Percentiles rank a stretch among this genome's conserved stretches.
These are phyloP conservation scores for Pythium volutum DNA, from an alignment of 352 stramenopile species.

Conservation along the genomic window DNA sequence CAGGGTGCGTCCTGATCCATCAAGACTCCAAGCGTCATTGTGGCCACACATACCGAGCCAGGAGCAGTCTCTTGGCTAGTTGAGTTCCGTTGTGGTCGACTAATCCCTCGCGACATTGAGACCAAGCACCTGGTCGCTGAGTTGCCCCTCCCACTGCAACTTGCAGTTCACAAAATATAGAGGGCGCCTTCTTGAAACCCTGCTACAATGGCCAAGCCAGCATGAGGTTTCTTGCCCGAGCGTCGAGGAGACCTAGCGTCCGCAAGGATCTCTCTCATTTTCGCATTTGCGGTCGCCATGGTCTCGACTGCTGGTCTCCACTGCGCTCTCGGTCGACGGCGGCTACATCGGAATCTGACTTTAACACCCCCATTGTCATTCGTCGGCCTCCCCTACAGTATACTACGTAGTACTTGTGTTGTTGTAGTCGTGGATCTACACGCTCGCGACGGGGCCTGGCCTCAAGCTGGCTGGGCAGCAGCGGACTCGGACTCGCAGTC, in stretches of 20 bases:
- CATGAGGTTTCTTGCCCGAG: too few species aligned
- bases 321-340: neutral
- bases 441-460: conserved; percentile 32
- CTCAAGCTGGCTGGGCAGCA: conserved; percentile 39
- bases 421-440: conserved; percentile 51
- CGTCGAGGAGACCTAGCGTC: too few species aligned
- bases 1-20: conserved; percentile 14
- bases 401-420: neutral
- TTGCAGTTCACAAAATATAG: too few species aligned
- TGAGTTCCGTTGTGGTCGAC: too few species aligned
- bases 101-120: too few species aligned
- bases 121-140: too few species aligned
- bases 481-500: conserved; percentile 49
- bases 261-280: too few species aligned
- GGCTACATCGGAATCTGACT: conserved; percentile 36
- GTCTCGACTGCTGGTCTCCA: neutral
- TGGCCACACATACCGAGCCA: too few species aligned
- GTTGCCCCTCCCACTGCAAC: too few species aligned
- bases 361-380: neutral
- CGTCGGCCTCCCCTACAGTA: neutral
- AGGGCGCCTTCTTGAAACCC: too few species aligned
- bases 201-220: too few species aligned
- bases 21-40: neutral
- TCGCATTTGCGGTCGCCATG: neutral
- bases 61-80: too few species aligned